Conservation (phyloP, 2,329 filamentous ascomycete species). For the Dothideomycetes sp. region DNA sequence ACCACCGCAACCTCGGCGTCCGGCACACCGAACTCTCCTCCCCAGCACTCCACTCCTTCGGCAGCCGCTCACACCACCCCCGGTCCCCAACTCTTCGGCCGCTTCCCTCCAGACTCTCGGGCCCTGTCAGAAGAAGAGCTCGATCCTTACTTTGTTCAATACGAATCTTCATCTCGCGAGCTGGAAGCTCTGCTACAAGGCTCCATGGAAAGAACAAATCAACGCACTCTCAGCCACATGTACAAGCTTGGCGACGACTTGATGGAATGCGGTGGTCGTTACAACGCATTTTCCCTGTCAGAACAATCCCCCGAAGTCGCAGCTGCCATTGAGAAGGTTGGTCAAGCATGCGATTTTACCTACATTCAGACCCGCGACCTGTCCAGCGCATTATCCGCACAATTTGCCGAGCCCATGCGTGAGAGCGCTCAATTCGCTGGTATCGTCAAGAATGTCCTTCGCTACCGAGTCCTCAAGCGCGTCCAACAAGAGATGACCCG, state of each 20-base stretch:
- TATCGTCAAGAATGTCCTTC: conserved; percentile 78
- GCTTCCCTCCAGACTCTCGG: conserved; percentile 73
- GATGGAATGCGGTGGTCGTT: conserved; percentile 87
- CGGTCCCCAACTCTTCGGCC: conserved; percentile 57
- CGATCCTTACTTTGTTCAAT: conserved; percentile 91
- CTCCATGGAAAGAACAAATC: conserved; percentile 94
- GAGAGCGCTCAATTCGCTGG: conserved; percentile 96
- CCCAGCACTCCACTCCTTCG: conserved; percentile 41
- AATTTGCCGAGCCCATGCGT: conserved; percentile 94
- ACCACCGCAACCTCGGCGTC: conserved; percentile 34
- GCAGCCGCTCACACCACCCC: conserved; percentile 48
- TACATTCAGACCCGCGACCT: conserved; percentile 94
- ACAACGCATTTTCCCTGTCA: conserved; percentile 92
- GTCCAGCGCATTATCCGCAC: conserved; percentile 77
- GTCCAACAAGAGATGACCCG: conserved; percentile 97
- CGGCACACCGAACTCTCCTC: conserved; percentile 47
- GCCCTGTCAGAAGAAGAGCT: conserved; percentile 79
- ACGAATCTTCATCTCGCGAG: conserved; percentile 85
- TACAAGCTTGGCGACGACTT: conserved; percentile 77
- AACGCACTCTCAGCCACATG: conserved; percentile 76
- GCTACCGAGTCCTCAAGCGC: conserved; percentile 84
- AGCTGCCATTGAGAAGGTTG: conserved; percentile 85
- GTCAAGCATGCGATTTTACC: conserved; percentile 89
- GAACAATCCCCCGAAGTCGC: conserved; percentile 84
- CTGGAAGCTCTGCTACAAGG: conserved; percentile 81